These are phyloP conservation scores for Anthostomella pinea DNA, from an alignment of 2,329 filamentous ascomycete genomes.

Conservation along the genomic window DNA sequence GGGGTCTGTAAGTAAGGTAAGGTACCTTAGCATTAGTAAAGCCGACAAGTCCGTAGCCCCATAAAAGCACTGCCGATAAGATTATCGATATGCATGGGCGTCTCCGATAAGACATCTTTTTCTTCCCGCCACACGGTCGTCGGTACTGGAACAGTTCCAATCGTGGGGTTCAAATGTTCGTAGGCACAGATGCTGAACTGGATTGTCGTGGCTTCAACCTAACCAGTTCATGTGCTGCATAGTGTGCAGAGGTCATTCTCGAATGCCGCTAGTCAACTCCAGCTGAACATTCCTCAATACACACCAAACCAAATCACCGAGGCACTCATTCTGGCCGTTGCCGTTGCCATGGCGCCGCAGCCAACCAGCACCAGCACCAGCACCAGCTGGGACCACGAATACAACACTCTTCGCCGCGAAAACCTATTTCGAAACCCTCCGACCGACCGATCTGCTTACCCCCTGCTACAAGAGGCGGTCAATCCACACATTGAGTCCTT, in stretches of 20 bases:
- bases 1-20: too few relatives aligned
- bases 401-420: constrained; percentile 81
- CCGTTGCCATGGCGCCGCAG: constrained; percentile 49
- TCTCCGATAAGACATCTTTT: constrained; percentile 27
- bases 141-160: constrained; percentile 8
- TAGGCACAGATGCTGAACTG: too few relatives aligned
- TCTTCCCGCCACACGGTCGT: constrained; percentile 4
- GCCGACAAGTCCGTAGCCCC: constrained; percentile 17
- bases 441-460: constrained; percentile 82
- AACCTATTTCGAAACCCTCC: constrained; percentile 87
- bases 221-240: too few relatives aligned
- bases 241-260: constrained; percentile 4
- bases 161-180: too few relatives aligned
- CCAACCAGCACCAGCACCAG: constrained; percentile 63
- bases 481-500: constrained; percentile 93
- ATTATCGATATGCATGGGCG: too few relatives aligned
- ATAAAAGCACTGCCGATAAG: too few relatives aligned
- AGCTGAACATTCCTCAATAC: neutral
- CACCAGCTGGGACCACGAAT: constrained; percentile 80
- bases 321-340: too few relatives aligned
- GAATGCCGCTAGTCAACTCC: constrained; percentile 1
- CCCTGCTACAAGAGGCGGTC: constrained; percentile 79
- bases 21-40: constrained; percentile 4
- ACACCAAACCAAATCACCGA: too few relatives aligned
- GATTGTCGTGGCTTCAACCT: too few relatives aligned